Percentiles rank a stretch among this genome's conserved stretches.
Evolutionary conservation across 2,329 filamentous ascomycete species (phyloP).

Genomic region (Achaetomium macrosporum): DNA sequence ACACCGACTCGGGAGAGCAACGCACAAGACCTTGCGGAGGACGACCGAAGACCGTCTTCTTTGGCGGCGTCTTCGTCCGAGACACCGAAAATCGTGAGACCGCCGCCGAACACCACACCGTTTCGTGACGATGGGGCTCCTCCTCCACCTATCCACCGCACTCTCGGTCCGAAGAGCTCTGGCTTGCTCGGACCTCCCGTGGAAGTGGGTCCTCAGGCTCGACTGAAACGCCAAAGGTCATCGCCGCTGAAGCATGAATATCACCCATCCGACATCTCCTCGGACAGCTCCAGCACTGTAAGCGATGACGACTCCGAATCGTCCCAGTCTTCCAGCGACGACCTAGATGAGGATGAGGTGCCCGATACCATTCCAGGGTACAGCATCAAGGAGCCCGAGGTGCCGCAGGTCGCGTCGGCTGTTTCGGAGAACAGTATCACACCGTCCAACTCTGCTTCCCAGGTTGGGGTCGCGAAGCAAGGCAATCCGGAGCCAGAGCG

Average conservation of each 20-base stretch:
- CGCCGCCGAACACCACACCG: slow-evolving; percentile 31
- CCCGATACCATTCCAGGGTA: slow-evolving; percentile 54
- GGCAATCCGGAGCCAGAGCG: slow-evolving; percentile 38
- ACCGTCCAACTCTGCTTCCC: slow-evolving; percentile 77
- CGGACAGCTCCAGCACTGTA: slow-evolving; percentile 54
- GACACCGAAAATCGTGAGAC: slow-evolving; percentile 31
- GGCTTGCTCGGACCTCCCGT: slow-evolving; percentile 40
- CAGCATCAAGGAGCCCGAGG: slow-evolving; percentile 44
- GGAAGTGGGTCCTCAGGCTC: slow-evolving; percentile 40
- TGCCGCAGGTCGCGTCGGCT: slow-evolving; percentile 34
- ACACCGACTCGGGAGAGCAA: slow-evolving; percentile 31
- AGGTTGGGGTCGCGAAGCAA: slow-evolving; percentile 53
- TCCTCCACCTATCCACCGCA: slow-evolving; percentile 50
- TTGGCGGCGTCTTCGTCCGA: slow-evolving; percentile 37
- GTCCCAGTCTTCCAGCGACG: slow-evolving; percentile 45
- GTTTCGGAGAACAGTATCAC: slow-evolving; percentile 57
- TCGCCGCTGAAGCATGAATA: slow-evolving; percentile 98
- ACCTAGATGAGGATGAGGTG: slow-evolving; percentile 55
- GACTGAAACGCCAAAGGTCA: slow-evolving; percentile 66
- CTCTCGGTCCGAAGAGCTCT: slow-evolving; percentile 35
- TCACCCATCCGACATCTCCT: slow-evolving; percentile 68
- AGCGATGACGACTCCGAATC: slow-evolving; percentile 51
- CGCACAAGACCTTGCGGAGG: slow-evolving; percentile 21
- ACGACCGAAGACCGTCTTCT: slow-evolving; percentile 29
- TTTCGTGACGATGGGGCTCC: slow-evolving; percentile 51